Percentiles rank a stretch among this genome's conserved stretches.
Conservation (phyloP, 2,329 filamentous ascomycete species). For the Pseudogymnoascus sp. region DNA sequence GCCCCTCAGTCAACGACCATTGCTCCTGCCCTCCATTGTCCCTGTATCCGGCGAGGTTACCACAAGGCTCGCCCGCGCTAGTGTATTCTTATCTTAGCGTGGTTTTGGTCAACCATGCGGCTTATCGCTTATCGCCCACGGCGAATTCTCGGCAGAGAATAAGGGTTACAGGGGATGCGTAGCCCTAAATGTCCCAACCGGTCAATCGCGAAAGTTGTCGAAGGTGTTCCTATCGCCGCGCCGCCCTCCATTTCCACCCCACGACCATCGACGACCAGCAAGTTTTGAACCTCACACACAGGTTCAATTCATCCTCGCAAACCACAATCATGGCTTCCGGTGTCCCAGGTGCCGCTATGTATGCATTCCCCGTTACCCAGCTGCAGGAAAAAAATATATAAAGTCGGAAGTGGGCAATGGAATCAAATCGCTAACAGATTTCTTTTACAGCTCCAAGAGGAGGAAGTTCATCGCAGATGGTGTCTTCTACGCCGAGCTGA, state of each 20-base stretch:
- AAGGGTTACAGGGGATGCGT: slow-evolving; percentile 9
- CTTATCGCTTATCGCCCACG: slow-evolving; percentile 5
- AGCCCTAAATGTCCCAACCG: slow-evolving; percentile 4
- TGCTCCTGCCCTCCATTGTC: slow-evolving; percentile 2
- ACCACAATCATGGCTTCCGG: slow-evolving; percentile 32
- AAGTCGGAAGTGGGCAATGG: not conserved
- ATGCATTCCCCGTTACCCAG: slow-evolving; percentile 18
- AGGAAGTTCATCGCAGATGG: slow-evolving; percentile 96
- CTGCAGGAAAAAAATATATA: not conserved
- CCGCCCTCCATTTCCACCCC: slow-evolving; percentile 12
- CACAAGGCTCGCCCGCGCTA: slow-evolving; percentile 6
- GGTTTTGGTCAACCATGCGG: not conserved
- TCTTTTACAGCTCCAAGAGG: slow-evolving; percentile 66
- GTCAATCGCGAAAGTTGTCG: not conserved
- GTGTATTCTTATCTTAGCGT: slow-evolving; percentile 6
- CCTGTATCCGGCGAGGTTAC: not conserved
- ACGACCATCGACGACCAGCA: slow-evolving; percentile 24
- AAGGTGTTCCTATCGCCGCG: slow-evolving; percentile 5
- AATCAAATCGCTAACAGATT: slow-evolving; percentile 14
- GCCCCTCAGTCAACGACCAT: slow-evolving; percentile 3
- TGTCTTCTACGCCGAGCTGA: slow-evolving; percentile 99
- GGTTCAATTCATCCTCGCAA: slow-evolving; percentile 23
- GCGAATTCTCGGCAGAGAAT: slow-evolving; percentile 9
- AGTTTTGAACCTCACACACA: slow-evolving; percentile 21
- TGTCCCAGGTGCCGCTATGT: slow-evolving; percentile 32